Percentiles rank a stretch among this genome's conserved stretches.
phyloP scores from a whole-genome alignment of 495 filamentous ascomycete genomes.

The Penicillium flavigenum region DNA sequence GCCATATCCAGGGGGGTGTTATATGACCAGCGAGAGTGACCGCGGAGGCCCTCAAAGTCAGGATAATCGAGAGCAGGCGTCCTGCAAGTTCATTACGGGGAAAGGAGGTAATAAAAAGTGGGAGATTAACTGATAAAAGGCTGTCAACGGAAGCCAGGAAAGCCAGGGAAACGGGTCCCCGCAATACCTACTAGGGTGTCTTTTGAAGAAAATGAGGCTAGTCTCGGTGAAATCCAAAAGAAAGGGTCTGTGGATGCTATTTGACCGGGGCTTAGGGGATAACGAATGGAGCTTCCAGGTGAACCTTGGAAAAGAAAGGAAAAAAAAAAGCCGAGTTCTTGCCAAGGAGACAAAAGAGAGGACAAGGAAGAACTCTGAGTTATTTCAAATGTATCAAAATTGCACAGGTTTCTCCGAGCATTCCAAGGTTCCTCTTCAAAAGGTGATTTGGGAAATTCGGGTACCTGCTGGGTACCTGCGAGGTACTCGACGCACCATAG shows the following conservation, averaged over 20 bases:
- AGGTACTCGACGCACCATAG: slow-evolving; percentile 10
- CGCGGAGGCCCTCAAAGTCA: slow-evolving; percentile 26
- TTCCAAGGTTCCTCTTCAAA: neutral
- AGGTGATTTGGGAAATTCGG: neutral
- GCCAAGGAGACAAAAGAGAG: neutral
- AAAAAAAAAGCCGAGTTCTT: neutral
- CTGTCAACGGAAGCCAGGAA: neutral
- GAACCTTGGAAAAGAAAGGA: no score
- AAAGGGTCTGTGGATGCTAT: slow-evolving; percentile 10
- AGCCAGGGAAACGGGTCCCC: slow-evolving; percentile 24
- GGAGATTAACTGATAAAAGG: no score
- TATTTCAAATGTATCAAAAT: neutral
- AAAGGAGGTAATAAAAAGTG: neutral
- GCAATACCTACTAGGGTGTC: slow-evolving; percentile 22
- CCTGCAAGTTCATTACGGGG: slow-evolving; percentile 7
- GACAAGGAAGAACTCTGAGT: neutral
- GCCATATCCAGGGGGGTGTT: slow-evolving; percentile 25
- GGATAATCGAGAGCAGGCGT: slow-evolving; percentile 12
- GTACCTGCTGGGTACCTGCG: slow-evolving; percentile 5
- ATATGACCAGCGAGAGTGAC: slow-evolving; percentile 21
- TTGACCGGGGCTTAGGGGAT: neutral
- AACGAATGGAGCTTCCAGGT: neutral
- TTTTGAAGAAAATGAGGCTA: slow-evolving; percentile 4
- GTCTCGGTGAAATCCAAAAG: slow-evolving; percentile 10
- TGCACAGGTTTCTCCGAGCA: slow-evolving; percentile 11